A percentile compares a stretch with the other conserved stretches of the same genome.
Evolutionary conservation across 495 filamentous ascomycete species (phyloP).

Genomic region (Aspergillus ellipticus): DNA sequence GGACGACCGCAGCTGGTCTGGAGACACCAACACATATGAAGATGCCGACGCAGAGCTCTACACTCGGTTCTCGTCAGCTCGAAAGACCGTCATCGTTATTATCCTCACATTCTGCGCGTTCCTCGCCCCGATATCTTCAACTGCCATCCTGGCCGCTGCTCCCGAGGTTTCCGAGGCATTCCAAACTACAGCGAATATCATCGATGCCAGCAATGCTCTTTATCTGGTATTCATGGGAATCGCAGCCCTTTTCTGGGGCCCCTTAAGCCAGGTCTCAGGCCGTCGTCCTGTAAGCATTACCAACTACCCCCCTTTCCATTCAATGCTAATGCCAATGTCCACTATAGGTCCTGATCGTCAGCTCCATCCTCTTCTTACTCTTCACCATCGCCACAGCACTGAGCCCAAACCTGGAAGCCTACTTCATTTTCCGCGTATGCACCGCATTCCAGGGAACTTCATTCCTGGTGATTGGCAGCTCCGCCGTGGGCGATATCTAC

Average conservation of each 20-base stretch:
- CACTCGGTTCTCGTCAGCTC: conserved; percentile 47
- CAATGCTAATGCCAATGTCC: conserved; percentile 10
- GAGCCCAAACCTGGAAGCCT: conserved; percentile 60
- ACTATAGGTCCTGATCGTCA: conserved; percentile 51
- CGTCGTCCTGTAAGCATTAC: conserved; percentile 49
- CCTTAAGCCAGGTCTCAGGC: conserved; percentile 64
- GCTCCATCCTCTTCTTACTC: conserved; percentile 55
- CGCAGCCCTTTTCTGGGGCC: conserved; percentile 63
- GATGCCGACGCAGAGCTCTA: conserved; percentile 47
- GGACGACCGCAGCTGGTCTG: conserved; percentile 9
- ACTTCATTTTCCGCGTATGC: conserved; percentile 66
- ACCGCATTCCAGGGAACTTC: conserved; percentile 70
- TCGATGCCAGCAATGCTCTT: conserved; percentile 66
- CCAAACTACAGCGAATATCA: conserved; percentile 57
- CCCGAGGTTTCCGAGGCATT: conserved; percentile 65
- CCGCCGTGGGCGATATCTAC: conserved; percentile 63
- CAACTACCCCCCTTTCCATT: not conserved
- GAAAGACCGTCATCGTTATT: conserved; percentile 59
- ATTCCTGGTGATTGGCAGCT: conserved; percentile 62
- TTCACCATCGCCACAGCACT: conserved; percentile 66
- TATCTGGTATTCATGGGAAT: conserved; percentile 71
- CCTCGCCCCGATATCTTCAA: conserved; percentile 64
- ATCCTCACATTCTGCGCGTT: conserved; percentile 65
- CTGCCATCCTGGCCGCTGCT: conserved; percentile 64
- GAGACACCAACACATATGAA: conserved; percentile 15